A percentile compares a stretch with the other conserved stretches of the same genome.
These are phyloP conservation scores for Salix viminalis DNA, from an alignment of 345 rosid species.

Conservation along the genomic window DNA sequence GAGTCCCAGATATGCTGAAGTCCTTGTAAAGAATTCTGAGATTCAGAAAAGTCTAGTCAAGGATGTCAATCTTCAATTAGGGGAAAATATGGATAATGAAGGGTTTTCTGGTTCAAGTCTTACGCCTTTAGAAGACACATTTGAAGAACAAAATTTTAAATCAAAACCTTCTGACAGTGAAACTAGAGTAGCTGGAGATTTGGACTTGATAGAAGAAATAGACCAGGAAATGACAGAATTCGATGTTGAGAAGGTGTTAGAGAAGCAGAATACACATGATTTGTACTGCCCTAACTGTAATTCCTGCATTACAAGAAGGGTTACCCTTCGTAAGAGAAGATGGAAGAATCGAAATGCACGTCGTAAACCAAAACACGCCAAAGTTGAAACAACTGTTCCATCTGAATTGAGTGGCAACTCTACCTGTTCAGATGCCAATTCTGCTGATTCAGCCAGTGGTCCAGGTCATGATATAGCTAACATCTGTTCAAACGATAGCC, in stretches of 20 bases:
- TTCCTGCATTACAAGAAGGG: slow-evolving; percentile 65
- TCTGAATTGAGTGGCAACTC: slow-evolving; percentile 14
- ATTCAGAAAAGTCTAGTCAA: slow-evolving; percentile 9
- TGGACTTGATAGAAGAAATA: slow-evolving; percentile 39
- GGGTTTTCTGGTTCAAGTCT: slow-evolving; percentile 21
- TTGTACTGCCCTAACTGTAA: slow-evolving; percentile 74
- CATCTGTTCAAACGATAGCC: slow-evolving; percentile 10
- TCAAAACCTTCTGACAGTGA: slow-evolving; percentile 15
- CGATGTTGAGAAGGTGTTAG: slow-evolving; percentile 55
- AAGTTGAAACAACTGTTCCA: neutral
- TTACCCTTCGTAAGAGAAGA: slow-evolving; percentile 53
- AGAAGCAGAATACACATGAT: slow-evolving; percentile 74
- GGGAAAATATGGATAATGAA: slow-evolving; percentile 9
- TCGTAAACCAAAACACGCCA: slow-evolving; percentile 22
- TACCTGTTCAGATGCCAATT: slow-evolving; percentile 13
- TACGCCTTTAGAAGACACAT: slow-evolving; percentile 12
- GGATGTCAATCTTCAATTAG: slow-evolving; percentile 13
- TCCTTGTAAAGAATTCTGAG: too few species aligned
- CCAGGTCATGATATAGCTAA: slow-evolving; percentile 2
- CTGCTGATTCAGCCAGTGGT: slow-evolving; percentile 13
- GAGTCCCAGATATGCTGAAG: too few species aligned
- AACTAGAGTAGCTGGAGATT: slow-evolving; percentile 16
- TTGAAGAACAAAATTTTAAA: neutral
- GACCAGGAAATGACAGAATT: slow-evolving; percentile 43
- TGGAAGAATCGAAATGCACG: slow-evolving; percentile 24